Evolutionary conservation across 2,329 filamentous ascomycete genomes (phyloP).

Genomic region (Ustilaginoidea virens): DNA sequence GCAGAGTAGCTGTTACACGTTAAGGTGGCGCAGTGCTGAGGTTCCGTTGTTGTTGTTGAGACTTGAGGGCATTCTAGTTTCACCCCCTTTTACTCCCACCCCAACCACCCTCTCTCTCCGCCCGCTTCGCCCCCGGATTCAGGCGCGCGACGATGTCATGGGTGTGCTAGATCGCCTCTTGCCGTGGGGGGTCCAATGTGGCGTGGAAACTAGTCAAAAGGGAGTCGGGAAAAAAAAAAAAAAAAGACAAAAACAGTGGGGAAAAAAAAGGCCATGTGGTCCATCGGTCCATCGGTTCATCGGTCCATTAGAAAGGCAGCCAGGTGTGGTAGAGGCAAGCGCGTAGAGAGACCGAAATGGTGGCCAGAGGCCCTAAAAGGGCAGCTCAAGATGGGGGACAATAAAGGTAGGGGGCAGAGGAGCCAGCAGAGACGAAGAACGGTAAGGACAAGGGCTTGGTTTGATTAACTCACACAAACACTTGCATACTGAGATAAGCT

Average conservation of each 20-base stretch:
- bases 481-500: neutral
- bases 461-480: constrained; percentile 1
- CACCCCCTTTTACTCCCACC: constrained; percentile 1
- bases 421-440: constrained; percentile 1
- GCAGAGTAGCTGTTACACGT: no score
- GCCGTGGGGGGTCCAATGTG: constrained; percentile 2
- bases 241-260: constrained; percentile 1
- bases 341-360: constrained; percentile 3
- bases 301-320: constrained; percentile 1
- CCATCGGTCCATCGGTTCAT: constrained; percentile 1
- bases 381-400: constrained; percentile 2
- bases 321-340: neutral
- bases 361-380: constrained; percentile 1
- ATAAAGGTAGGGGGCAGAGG: constrained; percentile 1
- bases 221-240: no score
- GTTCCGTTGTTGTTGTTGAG: no score
- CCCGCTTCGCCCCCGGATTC: neutral
- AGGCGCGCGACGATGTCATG: constrained; percentile 1
- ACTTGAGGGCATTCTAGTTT: no score
- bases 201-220: no score
- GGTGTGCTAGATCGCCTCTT: constrained; percentile 4
- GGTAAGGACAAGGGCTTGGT: constrained; percentile 3
- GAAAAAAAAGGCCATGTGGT: neutral
- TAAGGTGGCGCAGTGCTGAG: no score
- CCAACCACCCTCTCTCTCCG: constrained; percentile 2